Conservation (phyloP, 352 stramenopile genomes). For the Phytopythium chamaehyphon region DNA sequence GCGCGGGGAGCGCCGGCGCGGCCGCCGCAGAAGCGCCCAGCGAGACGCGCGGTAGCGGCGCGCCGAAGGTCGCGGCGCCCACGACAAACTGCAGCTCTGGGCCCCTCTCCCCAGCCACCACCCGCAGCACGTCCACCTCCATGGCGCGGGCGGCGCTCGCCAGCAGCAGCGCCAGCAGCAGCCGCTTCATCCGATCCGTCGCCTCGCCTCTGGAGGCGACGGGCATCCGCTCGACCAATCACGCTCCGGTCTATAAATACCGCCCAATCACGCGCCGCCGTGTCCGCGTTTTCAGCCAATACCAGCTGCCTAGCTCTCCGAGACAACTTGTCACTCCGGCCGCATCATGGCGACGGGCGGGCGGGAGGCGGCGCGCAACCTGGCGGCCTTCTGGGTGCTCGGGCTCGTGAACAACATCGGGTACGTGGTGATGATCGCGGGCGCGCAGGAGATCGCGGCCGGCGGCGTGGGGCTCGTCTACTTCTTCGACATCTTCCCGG, state of each 20-base stretch:
- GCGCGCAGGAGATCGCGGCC: slow-evolving; percentile 89
- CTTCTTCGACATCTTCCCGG: slow-evolving; percentile 89
- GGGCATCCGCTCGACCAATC: no score
- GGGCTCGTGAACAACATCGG: slow-evolving; percentile 93
- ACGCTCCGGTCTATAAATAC: no score
- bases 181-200: no score
- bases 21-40: slow-evolving; percentile 7
- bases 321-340: no score
- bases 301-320: no score
- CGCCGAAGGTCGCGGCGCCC: slow-evolving; percentile 21
- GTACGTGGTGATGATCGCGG: slow-evolving; percentile 95
- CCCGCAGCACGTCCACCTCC: slow-evolving; percentile 19
- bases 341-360: neutral
- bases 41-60: slow-evolving; percentile 15
- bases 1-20: slow-evolving; percentile 13
- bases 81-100: slow-evolving; percentile 28
- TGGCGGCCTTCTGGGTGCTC: slow-evolving; percentile 88
- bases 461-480: slow-evolving; percentile 91
- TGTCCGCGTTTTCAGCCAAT: no score
- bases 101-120: slow-evolving; percentile 8
- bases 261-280: no score
- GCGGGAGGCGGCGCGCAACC: slow-evolving; percentile 49
- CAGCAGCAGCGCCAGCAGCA: slow-evolving; percentile 5
- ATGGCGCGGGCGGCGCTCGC: slow-evolving; percentile 3
- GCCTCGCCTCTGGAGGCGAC: no score